Conservation (phyloP, 495 filamentous ascomycete species). For the Neurospora sp. region DNA sequence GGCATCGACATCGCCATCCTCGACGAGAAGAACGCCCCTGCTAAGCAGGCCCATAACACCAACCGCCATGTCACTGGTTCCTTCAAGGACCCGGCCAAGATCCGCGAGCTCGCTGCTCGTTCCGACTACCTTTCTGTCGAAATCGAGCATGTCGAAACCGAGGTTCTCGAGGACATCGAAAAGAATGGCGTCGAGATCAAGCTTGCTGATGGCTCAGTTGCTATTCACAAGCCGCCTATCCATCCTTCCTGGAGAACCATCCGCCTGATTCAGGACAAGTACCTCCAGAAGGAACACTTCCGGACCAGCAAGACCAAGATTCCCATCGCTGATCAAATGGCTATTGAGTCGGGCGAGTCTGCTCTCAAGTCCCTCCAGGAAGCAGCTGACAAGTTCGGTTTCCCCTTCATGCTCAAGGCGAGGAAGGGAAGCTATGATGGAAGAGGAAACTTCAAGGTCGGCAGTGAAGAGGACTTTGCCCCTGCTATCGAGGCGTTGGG, state of each 20-base stretch:
- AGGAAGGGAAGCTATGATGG: slow-evolving; percentile 93
- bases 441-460: slow-evolving; percentile 77
- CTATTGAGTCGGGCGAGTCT: slow-evolving; percentile 41
- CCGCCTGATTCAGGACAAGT: slow-evolving; percentile 93
- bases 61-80: slow-evolving; percentile 70
- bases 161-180: slow-evolving; percentile 78
- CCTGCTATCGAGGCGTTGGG: slow-evolving; percentile 59
- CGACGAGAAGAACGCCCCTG: slow-evolving; percentile 69
- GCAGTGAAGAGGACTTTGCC: slow-evolving; percentile 54
- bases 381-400: slow-evolving; percentile 58
- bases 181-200: slow-evolving; percentile 43
- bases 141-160: slow-evolving; percentile 93
- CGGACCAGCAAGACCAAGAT: slow-evolving; percentile 45
- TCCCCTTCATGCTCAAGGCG: slow-evolving; percentile 91
- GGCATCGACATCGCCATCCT: slow-evolving; percentile 74
- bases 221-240: slow-evolving; percentile 43
- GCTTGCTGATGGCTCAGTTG: slow-evolving; percentile 27
- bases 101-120: slow-evolving; percentile 62
- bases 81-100: slow-evolving; percentile 67
- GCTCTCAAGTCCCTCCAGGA: slow-evolving; percentile 49
- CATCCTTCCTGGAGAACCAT: slow-evolving; percentile 87
- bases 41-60: slow-evolving; percentile 81
- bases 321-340: slow-evolving; percentile 58
- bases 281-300: slow-evolving; percentile 78
- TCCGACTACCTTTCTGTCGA: slow-evolving; percentile 91